Evolutionary conservation across 768 basidiomycete species (phyloP), one percentile per base, ranked within the genome.

Genomic region (Xanthoconium purpureum): DNA sequence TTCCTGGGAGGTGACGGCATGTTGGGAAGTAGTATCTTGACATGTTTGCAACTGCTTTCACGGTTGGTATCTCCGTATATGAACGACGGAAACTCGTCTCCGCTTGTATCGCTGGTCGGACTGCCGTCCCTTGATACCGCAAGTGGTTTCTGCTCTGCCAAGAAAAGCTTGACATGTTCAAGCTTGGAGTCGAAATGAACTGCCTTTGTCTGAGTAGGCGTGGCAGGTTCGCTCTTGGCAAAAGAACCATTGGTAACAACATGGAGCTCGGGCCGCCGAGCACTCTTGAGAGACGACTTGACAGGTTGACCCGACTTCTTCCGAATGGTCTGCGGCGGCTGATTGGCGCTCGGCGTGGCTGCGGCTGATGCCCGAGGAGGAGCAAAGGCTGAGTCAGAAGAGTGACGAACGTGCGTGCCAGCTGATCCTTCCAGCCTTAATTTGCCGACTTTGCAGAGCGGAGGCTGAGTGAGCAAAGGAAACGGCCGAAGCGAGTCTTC

Each of bases 231-330:
- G 70, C 89, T 92, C 74, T 86, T 84, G 64, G 77, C 79, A 56
- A 76, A 74, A 42, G 66, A 60, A 33, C 75, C 74, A 47, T 72
- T 66, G 28, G 83, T 82, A 63, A 84, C 68, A 49, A 88, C 78
- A 3, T 81, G 77, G 14, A 88, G 71, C 47, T 74, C 75, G 51
- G 79, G 69, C 49, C 86, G 80, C 54, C 80, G 78, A 28, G 84
- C 78, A 13, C 82, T 77, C 75, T 97, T 98, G 61, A 98, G 80
- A 3, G 94, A 93, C 4, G 93, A 86, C 71, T 93, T 94, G 66
- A 98, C 84, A 6, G 91, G 85, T 73, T 97, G 91, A 37, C 96
- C 95, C 14, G 91, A 92, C 74, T 97, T 98, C 73, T 98, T 98
- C 57, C 94, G 84, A 35, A 92, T 76, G 75, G 50, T 78, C 74